Evolutionary conservation across 176 grass and related monocot genomes (phyloP), one percentile per base, ranked within the genome.

Genomic region (Ananas comosus): DNA sequence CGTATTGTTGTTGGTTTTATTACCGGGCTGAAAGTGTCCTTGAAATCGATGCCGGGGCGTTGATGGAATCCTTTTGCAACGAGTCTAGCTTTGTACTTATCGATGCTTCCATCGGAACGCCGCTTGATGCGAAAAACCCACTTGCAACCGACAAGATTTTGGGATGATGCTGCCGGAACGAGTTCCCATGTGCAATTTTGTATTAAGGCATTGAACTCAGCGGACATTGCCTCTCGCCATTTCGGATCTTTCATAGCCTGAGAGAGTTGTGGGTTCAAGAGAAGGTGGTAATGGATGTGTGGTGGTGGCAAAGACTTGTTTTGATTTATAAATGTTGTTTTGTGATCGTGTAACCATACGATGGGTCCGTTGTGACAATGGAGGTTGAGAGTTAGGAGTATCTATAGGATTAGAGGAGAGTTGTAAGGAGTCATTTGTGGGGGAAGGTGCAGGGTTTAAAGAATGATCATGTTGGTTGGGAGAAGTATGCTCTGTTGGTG

Each of bases 41-140:
- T 3, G 12, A 58, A 73, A 9, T 73, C 70, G 9, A 53, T 4
- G 10, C 70, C 19, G 14, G 23, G 18, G 2, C 27, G 52, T 33
- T 73, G 71, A 17, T 23, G 54, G 22, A 42, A 73, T 8, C 53
- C 71, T 11, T 63, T 58, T 1, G 53, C 71, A 3, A 73, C 51
- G 27, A 73, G 51, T 12, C 71, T 58, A 9, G 72, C 72, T 51
- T 75, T 75, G 16, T 65, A 66, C 11, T 28, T 21, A 13, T 75
- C 57, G 51, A 75, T 75, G 1, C n/a, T 48, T 19, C 72, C 72
- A 75, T 75, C 72, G 2, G 72, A 6, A 65, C 19, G 56, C 6
- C 33, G 3, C 27, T 75, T 75, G 1, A 51, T 65, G 13, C 14
- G 5, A 11, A 75, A 75, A 1, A 75, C 9, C 59, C 72, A 65